These are phyloP conservation scores for Dictyostelium firmibasis DNA, from an alignment of 78 protist species.

Conservation along the genomic window DNA sequence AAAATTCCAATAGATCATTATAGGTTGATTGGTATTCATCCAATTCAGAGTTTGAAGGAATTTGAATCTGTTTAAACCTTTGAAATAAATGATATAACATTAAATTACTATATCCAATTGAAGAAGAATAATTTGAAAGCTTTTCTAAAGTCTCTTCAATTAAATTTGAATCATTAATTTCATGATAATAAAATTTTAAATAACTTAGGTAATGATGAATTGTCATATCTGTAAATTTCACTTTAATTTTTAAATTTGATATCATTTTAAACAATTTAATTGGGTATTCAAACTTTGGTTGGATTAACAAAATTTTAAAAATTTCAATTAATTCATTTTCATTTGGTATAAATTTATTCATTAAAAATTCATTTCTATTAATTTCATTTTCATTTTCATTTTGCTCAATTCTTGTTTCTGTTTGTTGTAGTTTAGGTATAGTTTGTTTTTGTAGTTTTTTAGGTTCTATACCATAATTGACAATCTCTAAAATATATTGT, in stretches of 20 bases:
- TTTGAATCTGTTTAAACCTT: background rate
- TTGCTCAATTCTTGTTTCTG: background rate
- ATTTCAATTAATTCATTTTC: background rate
- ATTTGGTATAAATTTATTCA: background rate
- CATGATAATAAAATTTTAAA: background rate
- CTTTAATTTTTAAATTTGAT: background rate
- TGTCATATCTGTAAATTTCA: background rate
- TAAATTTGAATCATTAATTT: background rate
- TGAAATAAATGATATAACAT: background rate
- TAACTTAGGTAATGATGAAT: background rate
- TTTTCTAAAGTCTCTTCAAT: background rate
- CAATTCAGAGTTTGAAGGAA: background rate
- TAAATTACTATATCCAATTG: background rate
- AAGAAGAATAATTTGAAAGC: background rate
- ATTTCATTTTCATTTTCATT: background rate
- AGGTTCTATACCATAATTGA: background rate
- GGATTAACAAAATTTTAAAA: background rate
- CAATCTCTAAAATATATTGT: background rate
- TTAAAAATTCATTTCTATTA: background rate
- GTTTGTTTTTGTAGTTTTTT: background rate
- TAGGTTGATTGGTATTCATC: background rate
- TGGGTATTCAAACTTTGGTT: background rate
- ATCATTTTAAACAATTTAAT: background rate
- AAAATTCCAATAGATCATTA: background rate
- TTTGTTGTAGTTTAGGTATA: background rate